A percentile compares a stretch with the other conserved stretches of the same genome.
These are phyloP conservation scores for Neofusicoccum parvum DNA, from an alignment of 2,329 filamentous ascomycete genomes.

Conservation along the genomic window DNA sequence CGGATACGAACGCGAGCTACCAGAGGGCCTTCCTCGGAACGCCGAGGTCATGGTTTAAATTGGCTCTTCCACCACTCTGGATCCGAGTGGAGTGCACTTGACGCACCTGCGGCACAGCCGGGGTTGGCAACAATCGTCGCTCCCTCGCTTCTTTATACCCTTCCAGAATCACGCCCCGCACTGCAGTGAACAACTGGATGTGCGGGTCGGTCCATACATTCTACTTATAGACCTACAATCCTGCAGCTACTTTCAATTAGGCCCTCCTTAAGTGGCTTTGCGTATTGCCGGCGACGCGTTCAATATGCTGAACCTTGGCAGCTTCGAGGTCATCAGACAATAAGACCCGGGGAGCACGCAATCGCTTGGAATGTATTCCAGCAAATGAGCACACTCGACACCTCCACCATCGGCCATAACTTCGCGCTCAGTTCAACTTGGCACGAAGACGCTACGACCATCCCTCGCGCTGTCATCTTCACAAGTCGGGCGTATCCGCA, in stretches of 20 bases:
- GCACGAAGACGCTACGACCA: too few relatives aligned
- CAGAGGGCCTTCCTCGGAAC: too few relatives aligned
- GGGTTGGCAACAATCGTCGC: not conserved
- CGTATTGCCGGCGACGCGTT: too few relatives aligned
- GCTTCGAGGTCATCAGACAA: too few relatives aligned
- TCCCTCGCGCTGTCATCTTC: not conserved
- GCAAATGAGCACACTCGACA: not conserved
- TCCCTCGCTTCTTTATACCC: not conserved
- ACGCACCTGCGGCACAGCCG: not conserved
- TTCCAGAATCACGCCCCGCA: not conserved
- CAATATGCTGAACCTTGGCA: too few relatives aligned
- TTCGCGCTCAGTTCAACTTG: not conserved
- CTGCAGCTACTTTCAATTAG: not conserved
- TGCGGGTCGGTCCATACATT: too few relatives aligned
- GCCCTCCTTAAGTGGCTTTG: not conserved
- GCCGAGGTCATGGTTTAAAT: not conserved
- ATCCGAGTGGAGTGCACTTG: not conserved
- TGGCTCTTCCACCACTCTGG: not conserved
- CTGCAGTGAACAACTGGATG: not conserved
- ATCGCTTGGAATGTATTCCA: too few relatives aligned
- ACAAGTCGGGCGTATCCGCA: not conserved
- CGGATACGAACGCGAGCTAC: not conserved
- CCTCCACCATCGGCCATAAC: not conserved
- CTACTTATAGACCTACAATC: too few relatives aligned
- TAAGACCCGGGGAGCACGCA: too few relatives aligned